Base-by-base conservation (phyloP, 106 monocot genomes). In the Amphibolis antarctica region DNA sequence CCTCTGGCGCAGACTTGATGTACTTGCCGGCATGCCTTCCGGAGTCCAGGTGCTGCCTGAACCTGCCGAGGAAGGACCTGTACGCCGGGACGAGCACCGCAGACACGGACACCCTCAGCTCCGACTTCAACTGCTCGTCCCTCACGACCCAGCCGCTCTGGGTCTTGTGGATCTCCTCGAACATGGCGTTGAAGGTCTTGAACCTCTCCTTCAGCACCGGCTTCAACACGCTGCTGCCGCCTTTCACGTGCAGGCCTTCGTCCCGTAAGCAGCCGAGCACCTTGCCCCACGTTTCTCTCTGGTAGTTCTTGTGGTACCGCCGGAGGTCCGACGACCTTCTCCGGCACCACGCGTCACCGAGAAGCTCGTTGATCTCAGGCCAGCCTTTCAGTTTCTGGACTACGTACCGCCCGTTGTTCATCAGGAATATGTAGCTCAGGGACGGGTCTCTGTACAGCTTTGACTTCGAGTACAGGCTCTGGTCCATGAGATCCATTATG, bases 321-420 rank as follows among this genome's bases (percentile, higher is more conserved):
- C 67, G 43, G 10, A 74, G 60, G 18, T 67, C 60, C 29, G 66
- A 67, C 1, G 67, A 67, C 11, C 60, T 46, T 49, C 42, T 57
- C 53, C 74, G 18, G 60, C 60, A 67, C 74, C 74, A 74, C 11
- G 48, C 21, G 51, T 67, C 74, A 21, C 74, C 74, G n/a, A 74
- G 55, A 12, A 67, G 44, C 27, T 18, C 58, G 20, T 77, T 76
- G 42, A 86, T 79, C 67, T 81, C 81, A 18, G 73, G 50, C 14
- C 81, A 66, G 0, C 76, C 82, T 30, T 75, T 86, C 28, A 86
- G 64, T 67, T 82, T 86, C 70, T 86, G 82, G 52, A 82, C 70
- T 5, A 82, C 75, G 77, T 86, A 86, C 67, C 86, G 69, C 28
- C 81, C 85, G 28, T 86, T 86, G 76, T 86, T 86, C 85, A 86